Percentiles rank a stretch among this genome's conserved stretches.
These are phyloP conservation scores for Salix dunnii DNA, from an alignment of 345 rosid species.

Conservation along the genomic window DNA sequence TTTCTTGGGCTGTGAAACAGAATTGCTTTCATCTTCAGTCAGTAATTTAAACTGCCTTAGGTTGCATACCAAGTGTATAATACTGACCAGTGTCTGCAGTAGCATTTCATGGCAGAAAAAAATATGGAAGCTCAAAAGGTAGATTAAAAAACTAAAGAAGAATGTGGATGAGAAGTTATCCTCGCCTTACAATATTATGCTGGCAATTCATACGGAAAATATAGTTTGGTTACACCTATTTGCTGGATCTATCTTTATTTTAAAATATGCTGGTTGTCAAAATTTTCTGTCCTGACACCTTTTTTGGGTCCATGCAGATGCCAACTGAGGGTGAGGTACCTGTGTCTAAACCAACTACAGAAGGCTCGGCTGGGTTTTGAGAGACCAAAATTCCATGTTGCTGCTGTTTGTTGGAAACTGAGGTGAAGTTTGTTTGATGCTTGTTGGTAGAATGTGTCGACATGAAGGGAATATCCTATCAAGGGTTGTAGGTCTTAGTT, in stretches of 20 bases:
- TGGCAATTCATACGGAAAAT: not conserved
- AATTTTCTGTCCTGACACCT: not conserved
- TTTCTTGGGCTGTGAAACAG: not conserved
- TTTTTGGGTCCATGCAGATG: not conserved
- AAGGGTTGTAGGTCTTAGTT: not conserved
- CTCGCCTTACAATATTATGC: not conserved
- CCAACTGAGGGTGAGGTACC: not conserved
- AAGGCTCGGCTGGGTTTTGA: not conserved
- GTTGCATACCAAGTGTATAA: not conserved
- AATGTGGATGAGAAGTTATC: not conserved
- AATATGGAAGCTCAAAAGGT: not conserved
- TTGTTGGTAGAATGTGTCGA: constrained; percentile 19
- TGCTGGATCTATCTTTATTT: not conserved
- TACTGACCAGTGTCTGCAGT: not conserved
- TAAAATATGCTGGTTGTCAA: not conserved
- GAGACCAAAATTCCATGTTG: not conserved
- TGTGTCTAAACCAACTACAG: not conserved
- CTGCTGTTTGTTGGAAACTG: not conserved
- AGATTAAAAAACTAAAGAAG: not conserved
- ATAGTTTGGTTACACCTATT: not conserved
- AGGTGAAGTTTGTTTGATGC: constrained; percentile 12
- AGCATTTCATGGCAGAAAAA: not conserved
- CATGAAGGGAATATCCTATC: constrained; percentile 13
- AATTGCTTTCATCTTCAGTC: not conserved
- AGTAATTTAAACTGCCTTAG: not conserved